Percentiles rank a stretch among this genome's conserved stretches.
Conservation (phyloP, 805 yeast species). For the Wickerhamomyces queroliae region DNA sequence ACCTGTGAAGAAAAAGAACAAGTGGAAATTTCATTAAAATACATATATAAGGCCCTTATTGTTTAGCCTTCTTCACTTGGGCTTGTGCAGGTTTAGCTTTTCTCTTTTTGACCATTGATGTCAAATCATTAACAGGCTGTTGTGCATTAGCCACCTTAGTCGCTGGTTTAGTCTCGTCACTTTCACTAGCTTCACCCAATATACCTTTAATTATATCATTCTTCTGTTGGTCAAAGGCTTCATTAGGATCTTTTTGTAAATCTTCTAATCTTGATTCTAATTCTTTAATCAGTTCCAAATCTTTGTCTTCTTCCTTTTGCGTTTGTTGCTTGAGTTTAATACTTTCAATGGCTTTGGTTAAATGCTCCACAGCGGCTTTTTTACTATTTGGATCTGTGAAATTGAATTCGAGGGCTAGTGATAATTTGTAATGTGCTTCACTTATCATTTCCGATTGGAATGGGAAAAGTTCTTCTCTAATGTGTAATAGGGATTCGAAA, state of each 20-base stretch:
- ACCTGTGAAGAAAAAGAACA: not conserved
- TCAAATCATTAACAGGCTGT: conserved; percentile 50
- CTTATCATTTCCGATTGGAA: conserved; percentile 53
- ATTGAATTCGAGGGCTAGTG: conserved; percentile 71
- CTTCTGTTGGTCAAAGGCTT: conserved; percentile 43
- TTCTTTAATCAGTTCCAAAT: conserved; percentile 46
- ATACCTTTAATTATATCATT: conserved; percentile 50
- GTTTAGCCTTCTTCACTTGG: conserved; percentile 8
- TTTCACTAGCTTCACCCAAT: conserved; percentile 38
- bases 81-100: conserved; percentile 17
- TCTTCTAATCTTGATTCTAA: conserved; percentile 52
- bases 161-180: conserved; percentile 19
- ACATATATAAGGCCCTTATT: conserved; percentile 11
- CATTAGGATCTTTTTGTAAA: conserved; percentile 44
- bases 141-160: conserved; percentile 12
- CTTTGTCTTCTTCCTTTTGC: conserved; percentile 29
- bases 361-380: conserved; percentile 46
- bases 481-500: conserved; percentile 48
- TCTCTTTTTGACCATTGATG: conserved; percentile 58
- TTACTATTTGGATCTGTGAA: conserved; percentile 45
- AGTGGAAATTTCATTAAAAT: not conserved
- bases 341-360: conserved; percentile 45
- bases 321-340: conserved; percentile 35
- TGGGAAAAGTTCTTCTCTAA: conserved; percentile 46
- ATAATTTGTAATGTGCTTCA: conserved; percentile 76